phyloP scores from a whole-genome alignment of 495 filamentous ascomycete genomes.

The Trichodelitschia bisporula region DNA sequence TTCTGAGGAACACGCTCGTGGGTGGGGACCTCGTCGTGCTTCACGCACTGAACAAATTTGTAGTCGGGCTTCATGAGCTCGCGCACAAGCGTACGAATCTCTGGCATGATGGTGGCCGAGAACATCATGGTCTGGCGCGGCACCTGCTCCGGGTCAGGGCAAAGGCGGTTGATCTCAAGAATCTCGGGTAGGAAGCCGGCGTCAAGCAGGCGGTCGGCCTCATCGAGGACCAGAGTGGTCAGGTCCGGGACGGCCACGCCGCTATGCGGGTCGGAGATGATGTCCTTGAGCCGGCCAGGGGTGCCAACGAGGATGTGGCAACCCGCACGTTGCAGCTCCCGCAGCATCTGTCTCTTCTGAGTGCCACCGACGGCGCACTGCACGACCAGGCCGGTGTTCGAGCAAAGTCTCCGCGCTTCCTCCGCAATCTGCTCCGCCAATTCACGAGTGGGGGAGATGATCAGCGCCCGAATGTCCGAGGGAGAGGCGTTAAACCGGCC shows the following conservation, averaged over 20 bases:
- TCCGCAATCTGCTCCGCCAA: constrained; percentile 81
- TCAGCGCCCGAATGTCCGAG: constrained; percentile 60
- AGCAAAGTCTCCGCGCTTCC: constrained; percentile 50
- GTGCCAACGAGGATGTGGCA: constrained; percentile 84
- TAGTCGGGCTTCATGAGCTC: constrained; percentile 45
- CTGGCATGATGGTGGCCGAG: constrained; percentile 70
- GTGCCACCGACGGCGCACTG: constrained; percentile 83
- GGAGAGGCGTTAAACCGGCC: constrained; percentile 17
- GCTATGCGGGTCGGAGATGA: constrained; percentile 41
- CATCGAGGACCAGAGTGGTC: constrained; percentile 67
- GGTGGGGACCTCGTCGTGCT: constrained; percentile 54
- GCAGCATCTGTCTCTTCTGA: constrained; percentile 36
- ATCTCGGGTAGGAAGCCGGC: constrained; percentile 70
- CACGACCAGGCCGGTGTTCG: constrained; percentile 41
- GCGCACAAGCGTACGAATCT: constrained; percentile 59
- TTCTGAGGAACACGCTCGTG: constrained; percentile 67
- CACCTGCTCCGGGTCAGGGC: constrained; percentile 34
- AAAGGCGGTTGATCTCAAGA: constrained; percentile 32
- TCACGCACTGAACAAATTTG: constrained; percentile 62
- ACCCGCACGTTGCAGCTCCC: constrained; percentile 37
- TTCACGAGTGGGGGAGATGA: constrained; percentile 87
- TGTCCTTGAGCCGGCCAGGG: constrained; percentile 68
- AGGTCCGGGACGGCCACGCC: constrained; percentile 50
- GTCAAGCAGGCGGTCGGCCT: constrained; percentile 82
- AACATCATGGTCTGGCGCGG: constrained; percentile 79